These are phyloP conservation scores for Euphorbia lathyris DNA, from an alignment of 345 rosid species.

Conservation along the genomic window DNA sequence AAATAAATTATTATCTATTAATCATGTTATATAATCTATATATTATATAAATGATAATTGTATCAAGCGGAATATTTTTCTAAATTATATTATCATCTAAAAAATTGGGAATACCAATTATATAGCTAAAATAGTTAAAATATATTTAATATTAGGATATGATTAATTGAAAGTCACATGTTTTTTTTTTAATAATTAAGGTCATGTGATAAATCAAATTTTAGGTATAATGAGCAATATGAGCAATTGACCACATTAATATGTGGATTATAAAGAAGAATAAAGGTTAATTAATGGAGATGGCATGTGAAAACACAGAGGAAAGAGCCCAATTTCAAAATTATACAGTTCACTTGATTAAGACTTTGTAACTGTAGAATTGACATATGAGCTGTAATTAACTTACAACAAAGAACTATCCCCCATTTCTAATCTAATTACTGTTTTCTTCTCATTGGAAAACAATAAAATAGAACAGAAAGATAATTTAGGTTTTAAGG, in stretches of 20 bases:
- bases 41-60: no score
- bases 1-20: no score
- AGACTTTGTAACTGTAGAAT: conserved; percentile 2
- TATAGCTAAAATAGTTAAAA: no score
- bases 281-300: background rate
- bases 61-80: no score
- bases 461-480: no score
- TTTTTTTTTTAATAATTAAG: no score
- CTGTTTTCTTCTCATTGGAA: background rate
- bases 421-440: background rate
- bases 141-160: no score
- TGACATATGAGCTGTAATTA: conserved; percentile 16
- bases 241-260: no score
- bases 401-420: background rate
- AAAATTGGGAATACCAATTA: no score
- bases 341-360: conserved; percentile 13
- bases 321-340: conserved; percentile 18
- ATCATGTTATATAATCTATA: no score
- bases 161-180: no score
- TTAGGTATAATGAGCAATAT: background rate
- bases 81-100: no score
- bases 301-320: conserved; percentile 10
- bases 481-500: background rate
- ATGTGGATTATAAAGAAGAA: background rate
- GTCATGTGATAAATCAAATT: background rate